Base-by-base conservation (phyloP, 2,329 filamentous ascomycete species). In the Cercospora sp. region DNA sequence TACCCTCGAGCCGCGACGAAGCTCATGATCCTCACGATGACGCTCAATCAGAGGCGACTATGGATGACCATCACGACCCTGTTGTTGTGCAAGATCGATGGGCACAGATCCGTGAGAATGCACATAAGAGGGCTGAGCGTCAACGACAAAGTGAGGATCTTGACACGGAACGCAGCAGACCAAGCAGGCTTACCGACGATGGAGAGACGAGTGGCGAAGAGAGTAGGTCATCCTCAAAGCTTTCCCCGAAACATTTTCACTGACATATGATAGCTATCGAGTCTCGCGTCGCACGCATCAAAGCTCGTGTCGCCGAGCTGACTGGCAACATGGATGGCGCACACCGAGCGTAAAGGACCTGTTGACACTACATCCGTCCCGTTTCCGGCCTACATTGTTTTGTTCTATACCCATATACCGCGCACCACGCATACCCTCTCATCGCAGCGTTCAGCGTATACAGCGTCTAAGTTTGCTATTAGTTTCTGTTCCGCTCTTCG, bases 71-170 rank as follows among this genome's bases (percentile, higher is more conserved):
- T 21, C 73, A 75, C 53, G 74, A 77, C 32, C 71, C 73, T 24
- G 82, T 84, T 3, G 81, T 82, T 12, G 78, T 76, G 40, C 79
- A 91, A 71, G 94, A 97, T 77, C 89, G 94, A 65, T 99, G 95
- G 95, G 94, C 94, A 0, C 93, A 97, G 80, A 97, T 98, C 73
- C 89, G 94, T 72, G 94, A 94, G 85, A 97, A 97, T 75, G 95
- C 95, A 10, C 93, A 93, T 3, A 91, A 95, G 70, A 87, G 93
- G 68, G 91, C 91, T 40, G 69, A 69, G 58, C 63, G 57, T 28
- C 58, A 63, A 32, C 67, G 68, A 34, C 61, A 69, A 21, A 88
- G 87, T 64, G 90, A 93, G 73, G 89, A 91, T 74, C 86, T 89
- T 71, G 83, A 82, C 58, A 72, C 70, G 51, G 62, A 65, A 30